A percentile compares a stretch with the other conserved stretches of the same genome.
phyloP scores from a whole-genome alignment of 106 monocot species.

The Dendrobium nobile region DNA sequence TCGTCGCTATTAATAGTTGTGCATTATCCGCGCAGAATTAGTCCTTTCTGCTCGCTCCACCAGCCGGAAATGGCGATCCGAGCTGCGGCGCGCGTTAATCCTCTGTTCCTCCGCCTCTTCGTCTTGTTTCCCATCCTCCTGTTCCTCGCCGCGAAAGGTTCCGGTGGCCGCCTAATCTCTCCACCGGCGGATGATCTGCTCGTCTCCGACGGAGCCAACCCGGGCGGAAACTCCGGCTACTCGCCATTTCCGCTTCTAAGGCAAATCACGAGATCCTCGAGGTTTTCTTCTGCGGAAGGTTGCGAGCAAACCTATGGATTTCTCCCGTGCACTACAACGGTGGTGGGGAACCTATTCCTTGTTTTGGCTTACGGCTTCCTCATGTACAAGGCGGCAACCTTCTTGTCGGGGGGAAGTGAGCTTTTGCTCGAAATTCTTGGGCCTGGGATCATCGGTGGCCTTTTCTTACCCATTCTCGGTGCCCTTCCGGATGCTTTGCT shows the following conservation, averaged over 20 bases:
- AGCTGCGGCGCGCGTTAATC: neutral
- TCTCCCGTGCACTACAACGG: conserved; percentile 75
- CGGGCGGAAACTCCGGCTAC: neutral
- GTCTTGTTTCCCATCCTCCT: conserved; percentile 18
- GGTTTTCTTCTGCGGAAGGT: conserved; percentile 11
- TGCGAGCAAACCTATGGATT: conserved; percentile 75
- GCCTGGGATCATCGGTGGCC: conserved; percentile 84
- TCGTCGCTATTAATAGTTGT: neutral
- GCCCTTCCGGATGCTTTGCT: conserved; percentile 87
- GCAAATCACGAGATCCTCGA: neutral
- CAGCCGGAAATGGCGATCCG: neutral
- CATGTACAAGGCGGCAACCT: conserved; percentile 80
- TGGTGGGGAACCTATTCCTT: conserved; percentile 73
- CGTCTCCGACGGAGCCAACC: conserved; percentile 26
- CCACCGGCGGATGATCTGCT: neutral
- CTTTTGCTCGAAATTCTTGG: conserved; percentile 67
- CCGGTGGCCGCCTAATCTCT: conserved; percentile 20
- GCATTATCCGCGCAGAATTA: neutral
- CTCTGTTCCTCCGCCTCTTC: conserved; percentile 7
- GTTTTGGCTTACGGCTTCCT: conserved; percentile 65
- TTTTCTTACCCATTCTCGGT: conserved; percentile 84
- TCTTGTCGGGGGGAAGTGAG: conserved; percentile 76
- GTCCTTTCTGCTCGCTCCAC: neutral
- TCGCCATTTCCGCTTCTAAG: conserved; percentile 12
- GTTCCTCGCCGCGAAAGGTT: conserved; percentile 3